phyloP scores from a whole-genome alignment of 192 early-diverging fungal species.

The Mortierella antarctica region DNA sequence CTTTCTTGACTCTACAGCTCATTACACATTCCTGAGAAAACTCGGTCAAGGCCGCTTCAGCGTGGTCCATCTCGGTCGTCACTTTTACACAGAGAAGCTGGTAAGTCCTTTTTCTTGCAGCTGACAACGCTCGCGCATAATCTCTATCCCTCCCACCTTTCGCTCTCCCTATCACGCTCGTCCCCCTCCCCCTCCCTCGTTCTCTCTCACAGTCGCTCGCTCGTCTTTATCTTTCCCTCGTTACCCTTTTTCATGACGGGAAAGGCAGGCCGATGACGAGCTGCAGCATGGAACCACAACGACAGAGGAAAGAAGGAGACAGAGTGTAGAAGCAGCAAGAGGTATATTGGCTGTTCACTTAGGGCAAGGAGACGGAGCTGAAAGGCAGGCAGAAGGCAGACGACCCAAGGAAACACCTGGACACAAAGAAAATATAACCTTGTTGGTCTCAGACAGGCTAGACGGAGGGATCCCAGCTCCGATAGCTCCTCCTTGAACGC shows the following conservation, averaged over 20 bases:
- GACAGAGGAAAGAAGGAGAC: not conserved
- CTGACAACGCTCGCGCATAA: not conserved
- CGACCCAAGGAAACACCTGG: not conserved
- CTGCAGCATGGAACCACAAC: not conserved
- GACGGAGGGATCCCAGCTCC: not conserved
- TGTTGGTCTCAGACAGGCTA: slow-evolving; percentile 18
- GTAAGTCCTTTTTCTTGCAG: not conserved
- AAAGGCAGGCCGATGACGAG: not conserved
- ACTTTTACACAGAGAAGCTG: slow-evolving; percentile 58
- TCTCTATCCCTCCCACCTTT: not conserved
- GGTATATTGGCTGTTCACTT: no score
- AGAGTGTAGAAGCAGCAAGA: not conserved
- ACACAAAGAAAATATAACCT: slow-evolving; percentile 1
- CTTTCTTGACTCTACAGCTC: slow-evolving; percentile 49
- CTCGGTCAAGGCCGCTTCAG: slow-evolving; percentile 86
- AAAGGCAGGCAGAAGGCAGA: not conserved
- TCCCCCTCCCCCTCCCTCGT: not conserved
- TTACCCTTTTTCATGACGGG: not conserved
- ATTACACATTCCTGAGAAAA: slow-evolving; percentile 78
- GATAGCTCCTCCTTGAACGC: not conserved
- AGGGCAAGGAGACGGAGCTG: not conserved
- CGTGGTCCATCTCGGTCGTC: slow-evolving; percentile 78
- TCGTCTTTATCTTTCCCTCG: not conserved
- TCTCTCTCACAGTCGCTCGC: not conserved
- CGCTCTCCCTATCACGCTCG: not conserved